Evolutionary conservation across 768 basidiomycete species (phyloP), one percentile per base, ranked within the genome.

Genomic region (Gyrodon lividus): DNA sequence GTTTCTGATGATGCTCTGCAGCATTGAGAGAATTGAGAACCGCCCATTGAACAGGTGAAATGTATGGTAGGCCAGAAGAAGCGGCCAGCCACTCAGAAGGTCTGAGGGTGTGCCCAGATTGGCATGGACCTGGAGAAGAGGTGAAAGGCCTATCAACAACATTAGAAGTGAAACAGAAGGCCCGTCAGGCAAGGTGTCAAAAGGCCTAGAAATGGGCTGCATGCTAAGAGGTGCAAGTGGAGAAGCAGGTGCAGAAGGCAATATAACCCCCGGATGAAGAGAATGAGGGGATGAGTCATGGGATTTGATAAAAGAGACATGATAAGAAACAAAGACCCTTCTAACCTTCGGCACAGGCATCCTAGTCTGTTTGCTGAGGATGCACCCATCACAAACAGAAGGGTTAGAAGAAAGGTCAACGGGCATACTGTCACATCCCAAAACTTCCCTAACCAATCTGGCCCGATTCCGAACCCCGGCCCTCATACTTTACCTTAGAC

Each of bases 221-320:
- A 41, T 19, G 6, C 19, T 44, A 22, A 26, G 23, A 10, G 46
- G 52, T 39, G 30, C 54, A 54, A 13, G 42, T 26, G 22, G 4
- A 63, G 64, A 23, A 56, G 50, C 22, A 37, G 24, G 5, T 53
- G 55, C 24, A 57, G 54, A 17, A 53, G 54, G 49, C 58, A 57
- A 70, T 1, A 65, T 31, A 22, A 16, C 17, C 59, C 12, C 58
- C 45, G 9, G 41, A 26, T 43, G n/a, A 9, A 43, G 24, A 23
- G 19, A 26, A 23, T 8, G 19, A 14, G 4, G 17, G 24, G 16
- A 47, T 16, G 34, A 48, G 14, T 52, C 16, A n/a, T 44, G 49
- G 6, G 38, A 52, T 35, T 63, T 53, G 19, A 63, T 49, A 26
- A 65, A 67, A 0, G 34, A 39, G n/a, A 67, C 62, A 37, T 64